phyloP scores from a whole-genome alignment of 331 rosid genomes.

The Saraca asoca region DNA sequence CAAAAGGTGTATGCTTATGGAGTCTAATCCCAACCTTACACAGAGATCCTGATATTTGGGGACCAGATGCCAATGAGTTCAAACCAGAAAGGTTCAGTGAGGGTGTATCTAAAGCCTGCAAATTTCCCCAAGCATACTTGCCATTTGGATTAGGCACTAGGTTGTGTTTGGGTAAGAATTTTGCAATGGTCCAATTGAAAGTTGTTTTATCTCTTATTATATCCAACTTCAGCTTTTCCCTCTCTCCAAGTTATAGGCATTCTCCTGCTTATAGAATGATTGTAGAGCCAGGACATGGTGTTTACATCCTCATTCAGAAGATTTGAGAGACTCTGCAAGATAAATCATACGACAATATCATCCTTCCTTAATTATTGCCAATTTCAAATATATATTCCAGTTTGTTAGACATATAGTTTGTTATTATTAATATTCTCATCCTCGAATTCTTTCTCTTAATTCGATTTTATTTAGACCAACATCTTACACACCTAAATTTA shows the following conservation, averaged over 20 bases:
- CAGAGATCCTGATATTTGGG: constrained; percentile 82
- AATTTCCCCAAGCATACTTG: constrained; percentile 62
- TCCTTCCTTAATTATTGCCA: too few relatives aligned
- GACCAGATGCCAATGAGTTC: constrained; percentile 73
- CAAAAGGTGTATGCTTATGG: constrained; percentile 79
- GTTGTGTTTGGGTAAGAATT: constrained; percentile 77
- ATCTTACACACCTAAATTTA: too few relatives aligned
- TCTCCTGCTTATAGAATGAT: constrained; percentile 81
- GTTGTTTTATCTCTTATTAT: constrained; percentile 66
- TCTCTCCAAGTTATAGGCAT: constrained; percentile 73
- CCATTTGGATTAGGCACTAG: constrained; percentile 88
- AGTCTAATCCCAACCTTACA: constrained; percentile 76
- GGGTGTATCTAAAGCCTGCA: constrained; percentile 81
- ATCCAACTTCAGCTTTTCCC: constrained; percentile 64
- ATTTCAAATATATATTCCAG: too few relatives aligned
- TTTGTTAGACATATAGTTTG: too few relatives aligned
- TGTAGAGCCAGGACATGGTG: constrained; percentile 79
- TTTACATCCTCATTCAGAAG: constrained; percentile 52
- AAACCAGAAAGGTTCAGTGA: constrained; percentile 83
- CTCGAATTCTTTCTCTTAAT: too few relatives aligned
- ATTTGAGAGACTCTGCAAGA: neutral
- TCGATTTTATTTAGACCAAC: too few relatives aligned
- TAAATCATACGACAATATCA: too few relatives aligned
- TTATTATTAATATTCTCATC: too few relatives aligned
- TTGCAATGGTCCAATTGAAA: constrained; percentile 78